These are phyloP conservation scores for Neoarthrinium moseri DNA, from an alignment of 2,329 filamentous ascomycete genomes.

Conservation along the genomic window DNA sequence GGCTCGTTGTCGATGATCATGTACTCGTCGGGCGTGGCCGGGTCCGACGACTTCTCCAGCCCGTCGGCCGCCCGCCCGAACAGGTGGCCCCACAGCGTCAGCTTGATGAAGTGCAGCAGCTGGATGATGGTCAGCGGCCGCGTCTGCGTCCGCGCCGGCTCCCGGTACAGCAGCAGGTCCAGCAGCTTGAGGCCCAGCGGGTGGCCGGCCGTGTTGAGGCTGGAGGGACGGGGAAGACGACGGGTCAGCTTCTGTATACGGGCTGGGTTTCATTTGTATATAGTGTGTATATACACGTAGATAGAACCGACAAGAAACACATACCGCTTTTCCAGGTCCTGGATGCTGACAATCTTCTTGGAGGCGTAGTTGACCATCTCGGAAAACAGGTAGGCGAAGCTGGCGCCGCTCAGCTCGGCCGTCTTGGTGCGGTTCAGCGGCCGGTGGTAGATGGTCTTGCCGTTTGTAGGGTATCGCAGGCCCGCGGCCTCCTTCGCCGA, in stretches of 20 bases:
- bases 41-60: slow-evolving; percentile 82
- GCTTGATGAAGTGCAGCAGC: slow-evolving; percentile 93
- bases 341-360: slow-evolving; percentile 83
- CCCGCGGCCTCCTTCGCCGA: slow-evolving; percentile 47
- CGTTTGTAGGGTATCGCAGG: slow-evolving; percentile 84
- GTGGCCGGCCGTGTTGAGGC: slow-evolving; percentile 88
- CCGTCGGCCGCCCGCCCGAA: slow-evolving; percentile 90
- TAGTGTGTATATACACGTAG: background rate
- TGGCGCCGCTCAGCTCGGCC: slow-evolving; percentile 85
- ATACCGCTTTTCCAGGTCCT: slow-evolving; percentile 88
- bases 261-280: background rate
- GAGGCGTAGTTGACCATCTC: slow-evolving; percentile 98
- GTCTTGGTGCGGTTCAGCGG: slow-evolving; percentile 88
- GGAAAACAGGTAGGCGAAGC: slow-evolving; percentile 93
- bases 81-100: slow-evolving; percentile 86
- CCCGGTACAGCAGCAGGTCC: slow-evolving; percentile 87
- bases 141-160: slow-evolving; percentile 66
- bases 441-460: slow-evolving; percentile 97
- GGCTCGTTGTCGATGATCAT: slow-evolving; percentile 99
- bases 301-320: slow-evolving; percentile 15
- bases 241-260: slow-evolving; percentile 2
- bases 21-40: slow-evolving; percentile 87
- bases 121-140: slow-evolving; percentile 86
- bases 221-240: slow-evolving; percentile 32
- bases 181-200: slow-evolving; percentile 91